Evolutionary conservation across 1,139 yeast genomes (phyloP).

Genomic region (Meyerozyma guilliermondii): DNA sequence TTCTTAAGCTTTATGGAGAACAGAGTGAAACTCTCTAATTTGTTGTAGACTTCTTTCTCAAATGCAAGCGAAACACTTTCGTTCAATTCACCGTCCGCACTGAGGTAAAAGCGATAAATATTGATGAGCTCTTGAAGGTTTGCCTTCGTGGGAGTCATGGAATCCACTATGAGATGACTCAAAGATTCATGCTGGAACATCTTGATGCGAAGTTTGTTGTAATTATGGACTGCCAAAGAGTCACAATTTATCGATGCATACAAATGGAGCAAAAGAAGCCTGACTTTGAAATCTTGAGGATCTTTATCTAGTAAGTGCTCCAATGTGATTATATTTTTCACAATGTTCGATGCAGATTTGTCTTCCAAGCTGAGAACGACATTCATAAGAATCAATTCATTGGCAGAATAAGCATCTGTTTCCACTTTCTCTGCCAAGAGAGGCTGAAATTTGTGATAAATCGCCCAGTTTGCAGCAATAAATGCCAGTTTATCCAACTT

Average conservation of each 20-base stretch:
- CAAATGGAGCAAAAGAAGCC: constrained; percentile 66
- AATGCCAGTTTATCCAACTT: constrained; percentile 10
- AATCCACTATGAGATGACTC: constrained; percentile 48
- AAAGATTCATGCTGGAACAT: constrained; percentile 78
- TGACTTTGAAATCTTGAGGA: constrained; percentile 59
- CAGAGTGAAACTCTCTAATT: constrained; percentile 55
- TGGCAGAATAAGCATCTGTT: constrained; percentile 63
- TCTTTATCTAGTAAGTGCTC: constrained; percentile 48
- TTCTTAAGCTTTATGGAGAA: constrained; percentile 38
- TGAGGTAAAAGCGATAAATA: constrained; percentile 43
- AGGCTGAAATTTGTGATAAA: constrained; percentile 26
- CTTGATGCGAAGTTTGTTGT: constrained; percentile 55
- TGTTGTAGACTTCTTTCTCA: constrained; percentile 51
- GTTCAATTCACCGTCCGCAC: constrained; percentile 48
- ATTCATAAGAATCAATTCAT: constrained; percentile 57
- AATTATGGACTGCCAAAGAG: constrained; percentile 46
- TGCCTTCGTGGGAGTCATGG: constrained; percentile 25
- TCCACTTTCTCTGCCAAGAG: constrained; percentile 34
- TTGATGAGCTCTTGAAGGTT: constrained; percentile 24
- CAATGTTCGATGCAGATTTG: constrained; percentile 8
- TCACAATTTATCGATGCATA: constrained; percentile 58
- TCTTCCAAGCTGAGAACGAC: constrained; percentile 14
- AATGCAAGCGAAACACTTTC: constrained; percentile 45
- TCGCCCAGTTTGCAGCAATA: constrained; percentile 23
- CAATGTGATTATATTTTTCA: constrained; percentile 36